phyloP scores from a whole-genome alignment of 2,329 filamentous ascomycete species.

The Xylariaceae sp. region DNA sequence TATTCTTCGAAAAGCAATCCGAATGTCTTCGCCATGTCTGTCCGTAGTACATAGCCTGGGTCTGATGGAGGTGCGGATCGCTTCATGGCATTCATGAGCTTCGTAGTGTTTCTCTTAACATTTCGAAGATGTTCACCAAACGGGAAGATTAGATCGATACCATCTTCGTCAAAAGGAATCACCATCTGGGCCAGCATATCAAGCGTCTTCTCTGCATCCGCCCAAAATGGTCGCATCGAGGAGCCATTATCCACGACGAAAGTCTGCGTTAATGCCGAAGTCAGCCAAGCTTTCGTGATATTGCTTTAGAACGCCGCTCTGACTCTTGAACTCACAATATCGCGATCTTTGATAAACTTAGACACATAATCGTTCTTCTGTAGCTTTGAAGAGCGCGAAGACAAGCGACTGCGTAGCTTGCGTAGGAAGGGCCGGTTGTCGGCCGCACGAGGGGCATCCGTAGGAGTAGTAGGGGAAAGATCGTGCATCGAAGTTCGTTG shows the following conservation, averaged over 20 bases:
- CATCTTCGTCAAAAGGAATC: conserved; percentile 5
- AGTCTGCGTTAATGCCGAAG: conserved; percentile 2
- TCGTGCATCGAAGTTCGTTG: not conserved
- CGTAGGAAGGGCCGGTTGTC: conserved; percentile 1
- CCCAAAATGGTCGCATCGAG: conserved; percentile 5
- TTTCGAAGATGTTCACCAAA: conserved; percentile 4
- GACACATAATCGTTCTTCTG: conserved; percentile 5
- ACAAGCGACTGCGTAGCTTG: conserved; percentile 1
- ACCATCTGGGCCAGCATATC: conserved; percentile 6
- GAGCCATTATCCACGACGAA: conserved; percentile 11
- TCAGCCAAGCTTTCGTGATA: not conserved
- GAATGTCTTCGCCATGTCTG: conserved; percentile 4
- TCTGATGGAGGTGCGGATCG: not conserved
- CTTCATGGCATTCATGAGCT: conserved; percentile 2
- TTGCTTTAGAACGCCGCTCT: not conserved
- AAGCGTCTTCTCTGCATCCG: conserved; percentile 3
- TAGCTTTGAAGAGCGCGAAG: not conserved
- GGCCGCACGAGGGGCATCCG: not conserved
- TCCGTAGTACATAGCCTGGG: conserved; percentile 1
- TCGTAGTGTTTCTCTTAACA: conserved; percentile 1
- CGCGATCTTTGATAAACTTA: conserved; percentile 8
- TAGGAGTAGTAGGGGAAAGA: not conserved
- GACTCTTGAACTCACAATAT: conserved; percentile 7
- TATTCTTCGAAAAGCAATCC: conserved; percentile 3
- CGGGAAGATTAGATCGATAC: conserved; percentile 9